These are phyloP conservation scores for Nemania sp. DNA, from an alignment of 2,329 filamentous ascomycete species.

Conservation along the genomic window DNA sequence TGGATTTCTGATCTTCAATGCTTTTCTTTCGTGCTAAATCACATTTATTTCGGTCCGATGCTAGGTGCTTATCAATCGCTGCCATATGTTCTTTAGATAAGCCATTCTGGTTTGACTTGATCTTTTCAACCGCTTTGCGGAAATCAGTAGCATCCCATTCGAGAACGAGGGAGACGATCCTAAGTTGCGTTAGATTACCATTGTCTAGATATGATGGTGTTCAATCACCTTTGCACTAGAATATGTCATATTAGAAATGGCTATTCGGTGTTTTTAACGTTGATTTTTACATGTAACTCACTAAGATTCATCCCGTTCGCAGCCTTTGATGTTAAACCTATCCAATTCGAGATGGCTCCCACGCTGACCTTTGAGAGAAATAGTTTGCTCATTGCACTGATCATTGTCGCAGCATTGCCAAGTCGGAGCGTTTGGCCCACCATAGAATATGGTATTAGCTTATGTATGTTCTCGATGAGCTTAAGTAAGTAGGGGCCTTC, in stretches of 20 bases:
- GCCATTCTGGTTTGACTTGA: conserved; percentile 63
- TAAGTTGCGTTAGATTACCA: conserved; percentile 36
- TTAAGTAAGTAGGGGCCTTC: conserved; percentile 76
- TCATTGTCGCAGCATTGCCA: conserved; percentile 81
- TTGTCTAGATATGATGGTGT: background rate
- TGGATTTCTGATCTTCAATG: conserved; percentile 55
- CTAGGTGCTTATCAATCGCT: conserved; percentile 62
- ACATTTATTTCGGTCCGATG: conserved; percentile 57
- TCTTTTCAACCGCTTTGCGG: conserved; percentile 63
- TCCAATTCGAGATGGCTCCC: conserved; percentile 75
- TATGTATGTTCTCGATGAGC: conserved; percentile 70
- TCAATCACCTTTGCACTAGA: conserved; percentile 57
- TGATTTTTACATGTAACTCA: background rate
- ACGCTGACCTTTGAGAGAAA: conserved; percentile 79
- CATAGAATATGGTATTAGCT: conserved; percentile 70
- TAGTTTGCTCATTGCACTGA: conserved; percentile 72
- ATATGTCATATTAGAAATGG: conserved; percentile 1
- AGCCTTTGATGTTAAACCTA: conserved; percentile 70
- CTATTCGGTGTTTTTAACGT: no score
- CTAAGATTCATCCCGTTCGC: conserved; percentile 78
- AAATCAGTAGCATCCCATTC: conserved; percentile 75
- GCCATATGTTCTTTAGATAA: conserved; percentile 64
- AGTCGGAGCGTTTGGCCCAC: conserved; percentile 74
- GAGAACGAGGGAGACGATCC: conserved; percentile 73
- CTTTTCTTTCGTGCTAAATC: conserved; percentile 62